Percentiles rank a stretch among this genome's conserved stretches.
phyloP scores from a whole-genome alignment of 352 stramenopile genomes.

The Pythium volutum region DNA sequence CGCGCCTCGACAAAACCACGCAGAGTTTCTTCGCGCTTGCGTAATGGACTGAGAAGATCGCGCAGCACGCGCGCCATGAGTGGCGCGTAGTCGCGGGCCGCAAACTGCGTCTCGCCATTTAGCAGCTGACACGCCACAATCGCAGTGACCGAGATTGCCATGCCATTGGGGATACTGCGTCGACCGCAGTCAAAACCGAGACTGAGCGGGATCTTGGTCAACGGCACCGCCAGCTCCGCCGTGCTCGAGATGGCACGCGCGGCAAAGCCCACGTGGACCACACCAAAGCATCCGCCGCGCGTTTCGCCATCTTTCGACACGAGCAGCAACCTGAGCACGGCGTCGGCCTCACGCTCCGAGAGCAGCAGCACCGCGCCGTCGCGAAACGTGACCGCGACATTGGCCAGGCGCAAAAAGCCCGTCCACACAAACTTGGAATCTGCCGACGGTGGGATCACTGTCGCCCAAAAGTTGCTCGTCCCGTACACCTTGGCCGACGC shows the following conservation, averaged over 20 bases:
- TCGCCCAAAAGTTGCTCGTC: conserved; percentile 47
- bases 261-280: conserved; percentile 6
- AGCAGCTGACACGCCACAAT: conserved; percentile 14
- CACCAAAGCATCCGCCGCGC: neutral
- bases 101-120: conserved; percentile 23
- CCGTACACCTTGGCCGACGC: conserved; percentile 26
- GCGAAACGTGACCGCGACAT: conserved; percentile 37
- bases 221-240: neutral
- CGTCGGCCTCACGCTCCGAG: conserved; percentile 38
- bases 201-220: conserved; percentile 5
- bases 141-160: neutral
- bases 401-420: conserved; percentile 26
- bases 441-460: neutral
- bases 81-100: neutral
- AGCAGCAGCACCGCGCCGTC: conserved; percentile 39
- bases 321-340: conserved; percentile 24
- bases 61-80: conserved; percentile 3
- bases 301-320: conserved; percentile 16
- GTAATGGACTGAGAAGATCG: neutral
- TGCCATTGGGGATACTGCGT: too few relatives aligned
- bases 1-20: conserved; percentile 9
- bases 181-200: neutral
- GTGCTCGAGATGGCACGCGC: neutral
- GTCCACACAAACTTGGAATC: conserved; percentile 16
- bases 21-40: neutral